Base-by-base conservation (phyloP, 2,329 filamentous ascomycete genomes). In the Stagonosporopsis cucurbitacearum region DNA sequence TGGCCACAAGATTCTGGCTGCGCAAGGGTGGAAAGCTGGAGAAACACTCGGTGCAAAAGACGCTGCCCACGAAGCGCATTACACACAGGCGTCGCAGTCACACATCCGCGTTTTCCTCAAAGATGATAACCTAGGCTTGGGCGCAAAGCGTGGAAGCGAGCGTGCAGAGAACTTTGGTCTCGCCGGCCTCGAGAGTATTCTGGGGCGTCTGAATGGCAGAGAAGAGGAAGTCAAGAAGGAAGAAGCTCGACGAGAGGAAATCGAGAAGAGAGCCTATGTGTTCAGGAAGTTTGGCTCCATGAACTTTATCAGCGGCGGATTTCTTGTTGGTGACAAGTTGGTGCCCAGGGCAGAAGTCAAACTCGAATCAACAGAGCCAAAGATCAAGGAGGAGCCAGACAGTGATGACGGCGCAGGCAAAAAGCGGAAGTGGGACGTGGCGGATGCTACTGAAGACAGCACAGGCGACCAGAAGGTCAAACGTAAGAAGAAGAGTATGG, bases 11-110 rank as follows among this genome's bases (percentile, higher is more conserved):
- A 94, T 98, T 65, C 87, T 99, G 70, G 86, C 88, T 45, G 83
- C 89, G 15, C 92, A 97, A 70, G 95, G 95, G 62, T 99, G 95
- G 95, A 84, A 88, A 58, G 92, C 93, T 0, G 95, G 95, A 32
- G 84, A 89, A 63, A 90, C 86, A 49, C 85, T 99, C 20, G 95
- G 95, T 50, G 90, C 88, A 4, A 84, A 88, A 67, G 83, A 92
- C 72, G 87, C 92, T 7, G 78, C 86, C 0, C 92, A 96, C 68
- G 83, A 90, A 26, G 85, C 87, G 42, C 85, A 90, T 59, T 90
- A 93, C 76, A 93, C 89, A 20, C 85, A 87, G 3, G 92, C 91
- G 36, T 96, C 90, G 74, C 85, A 90, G 23, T 91, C 91, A 3
- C 91, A 96, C 72, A 95, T 98, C 67, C 88, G 89, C 57, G 90